Base-by-base conservation (phyloP, 176 grass and related monocot genomes). In the Triticum dicoccoides region DNA sequence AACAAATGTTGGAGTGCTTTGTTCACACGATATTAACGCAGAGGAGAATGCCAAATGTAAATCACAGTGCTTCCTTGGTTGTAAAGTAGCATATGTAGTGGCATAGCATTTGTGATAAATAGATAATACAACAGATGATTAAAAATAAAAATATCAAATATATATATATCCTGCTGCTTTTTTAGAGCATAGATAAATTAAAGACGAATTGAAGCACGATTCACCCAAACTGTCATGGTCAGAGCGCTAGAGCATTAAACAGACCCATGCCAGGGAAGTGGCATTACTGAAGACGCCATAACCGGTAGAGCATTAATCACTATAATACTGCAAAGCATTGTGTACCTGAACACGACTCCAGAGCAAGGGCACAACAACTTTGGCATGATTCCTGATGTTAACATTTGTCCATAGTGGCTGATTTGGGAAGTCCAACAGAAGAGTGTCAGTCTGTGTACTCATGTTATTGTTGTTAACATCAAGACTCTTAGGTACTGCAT, bases 361-460 rank as follows among this genome's bases (percentile, higher is more conserved):
- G 39, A 92, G 92, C 88, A 99, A 93, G 62, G 97, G 97, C 73
- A 99, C 92, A 73, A 89, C 94, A 69, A 94, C 97, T 93, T 94
- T 99, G 38, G 97, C 97, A 80, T 88, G 86, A 89, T 92, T 99
- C 73, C 25, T 94, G 32, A 99, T 88, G 91, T 95, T 94, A 91
- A 99, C 97, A 88, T 99, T 99, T 52, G 97, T 99, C 97, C 97
- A 99, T 72, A 99, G 85, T 86, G 97, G 97, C 82, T 99, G 97
- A 86, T 95, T 92, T 54, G 94, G 97, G 80, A 99, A 97, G 78
- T 99, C 97, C 77, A 99, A 89, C 41, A 99, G 87, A 85, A 99
- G 97, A 34, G 97, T 99, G 80, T 99, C 97, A 84, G 97, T 97
- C 77, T 99, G 90, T 85, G 97, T 99, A 59, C 92, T 94, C 80